A percentile compares a stretch with the other conserved stretches of the same genome.
These are phyloP conservation scores for Scedosporium boydii DNA, from an alignment of 2,329 filamentous ascomycete species.

Conservation along the genomic window DNA sequence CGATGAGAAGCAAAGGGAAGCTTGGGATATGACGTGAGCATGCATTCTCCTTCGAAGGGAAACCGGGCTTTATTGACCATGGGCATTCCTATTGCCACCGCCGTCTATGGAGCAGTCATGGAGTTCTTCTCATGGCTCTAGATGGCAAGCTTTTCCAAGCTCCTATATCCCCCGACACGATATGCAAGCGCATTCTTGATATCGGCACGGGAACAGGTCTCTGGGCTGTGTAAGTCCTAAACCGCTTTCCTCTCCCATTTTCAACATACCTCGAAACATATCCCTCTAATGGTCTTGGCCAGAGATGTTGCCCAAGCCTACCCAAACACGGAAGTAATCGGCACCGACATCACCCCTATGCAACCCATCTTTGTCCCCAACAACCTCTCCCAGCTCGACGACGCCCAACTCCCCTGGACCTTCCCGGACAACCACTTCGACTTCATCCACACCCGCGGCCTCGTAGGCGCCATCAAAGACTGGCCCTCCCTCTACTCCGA, in stretches of 20 bases:
- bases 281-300: not conserved
- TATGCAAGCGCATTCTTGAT: conserved; percentile 23
- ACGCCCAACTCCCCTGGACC: conserved; percentile 42
- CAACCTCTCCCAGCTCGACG: conserved; percentile 53
- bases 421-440: conserved; percentile 41
- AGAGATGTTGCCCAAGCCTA: conserved; percentile 39
- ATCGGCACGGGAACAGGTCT: conserved; percentile 48
- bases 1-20: conserved; percentile 14
- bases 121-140: conserved; percentile 8
- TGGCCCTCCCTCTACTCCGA: conserved; percentile 43
- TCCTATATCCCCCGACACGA: not conserved
- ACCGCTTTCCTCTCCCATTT: not conserved
- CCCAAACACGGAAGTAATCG: conserved; percentile 34
- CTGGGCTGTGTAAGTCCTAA: conserved; percentile 37
- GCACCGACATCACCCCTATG: conserved; percentile 49
- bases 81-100: not conserved
- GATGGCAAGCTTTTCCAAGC: conserved; percentile 9
- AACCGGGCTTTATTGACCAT: not conserved
- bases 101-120: not conserved
- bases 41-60: not conserved
- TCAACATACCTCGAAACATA: too few relatives aligned
- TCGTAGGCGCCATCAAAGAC: conserved; percentile 43
- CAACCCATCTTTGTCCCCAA: conserved; percentile 44
- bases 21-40: conserved; percentile 11
- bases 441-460: conserved; percentile 45